phyloP scores from a whole-genome alignment of 2,329 filamentous ascomycete genomes.

The Trichoderma harzianum region DNA sequence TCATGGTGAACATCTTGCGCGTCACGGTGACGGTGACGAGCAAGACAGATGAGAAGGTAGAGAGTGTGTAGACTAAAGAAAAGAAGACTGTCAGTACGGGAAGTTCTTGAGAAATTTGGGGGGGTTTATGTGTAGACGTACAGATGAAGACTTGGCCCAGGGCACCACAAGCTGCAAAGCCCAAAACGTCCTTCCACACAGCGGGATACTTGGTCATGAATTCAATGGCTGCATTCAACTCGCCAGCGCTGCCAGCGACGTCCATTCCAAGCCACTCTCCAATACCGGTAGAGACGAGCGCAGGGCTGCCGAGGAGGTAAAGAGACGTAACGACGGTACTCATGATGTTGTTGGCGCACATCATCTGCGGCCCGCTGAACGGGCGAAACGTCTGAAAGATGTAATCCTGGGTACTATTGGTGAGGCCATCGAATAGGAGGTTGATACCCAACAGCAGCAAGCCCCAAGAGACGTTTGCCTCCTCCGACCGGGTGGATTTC shows the following conservation, averaged over 20 bases:
- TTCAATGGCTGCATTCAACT: constrained; percentile 72
- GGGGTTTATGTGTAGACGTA: constrained; percentile 36
- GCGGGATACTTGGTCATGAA: constrained; percentile 79
- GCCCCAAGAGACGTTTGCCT: constrained; percentile 70
- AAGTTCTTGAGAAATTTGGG: not conserved
- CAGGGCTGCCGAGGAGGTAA: constrained; percentile 77
- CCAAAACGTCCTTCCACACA: constrained; percentile 83
- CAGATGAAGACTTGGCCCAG: constrained; percentile 96
- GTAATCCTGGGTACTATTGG: constrained; percentile 94
- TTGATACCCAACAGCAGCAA: constrained; percentile 83
- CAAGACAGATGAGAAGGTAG: constrained; percentile 85
- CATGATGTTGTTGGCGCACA: constrained; percentile 95
- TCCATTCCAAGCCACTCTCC: constrained; percentile 66
- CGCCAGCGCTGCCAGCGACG: constrained; percentile 63
- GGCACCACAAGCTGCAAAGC: constrained; percentile 85
- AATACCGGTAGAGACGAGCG: constrained; percentile 65
- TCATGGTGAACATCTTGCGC: constrained; percentile 99
- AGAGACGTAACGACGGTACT: constrained; percentile 70
- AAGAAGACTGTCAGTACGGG: not conserved
- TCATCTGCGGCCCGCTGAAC: constrained; percentile 95
- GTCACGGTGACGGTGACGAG: constrained; percentile 97
- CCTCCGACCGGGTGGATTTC: constrained; percentile 41
- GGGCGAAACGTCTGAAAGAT: constrained; percentile 78
- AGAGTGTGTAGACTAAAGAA: constrained; percentile 74
- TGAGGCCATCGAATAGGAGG: constrained; percentile 90